Evolutionary conservation across 2,329 filamentous ascomycete genomes (phyloP), one percentile per base, ranked within the genome.

Genomic region (Talaromyces pinophilus): DNA sequence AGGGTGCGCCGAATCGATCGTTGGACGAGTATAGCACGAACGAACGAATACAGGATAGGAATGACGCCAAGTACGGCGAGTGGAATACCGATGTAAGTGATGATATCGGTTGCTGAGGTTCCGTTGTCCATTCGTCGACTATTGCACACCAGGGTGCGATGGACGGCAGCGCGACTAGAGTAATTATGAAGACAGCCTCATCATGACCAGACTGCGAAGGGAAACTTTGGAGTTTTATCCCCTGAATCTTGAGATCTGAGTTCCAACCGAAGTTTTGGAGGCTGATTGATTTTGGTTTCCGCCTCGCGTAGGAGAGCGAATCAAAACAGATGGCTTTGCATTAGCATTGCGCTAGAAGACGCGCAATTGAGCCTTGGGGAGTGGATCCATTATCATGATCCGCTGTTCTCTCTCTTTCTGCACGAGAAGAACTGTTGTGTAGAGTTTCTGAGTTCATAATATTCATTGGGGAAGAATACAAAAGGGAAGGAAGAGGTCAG

Each of bases 41-140:
- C 78, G 22, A 85, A 88, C 72, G 89, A 90, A 78, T 89, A 90
- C 52, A 90, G 79, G 61, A 90, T 90, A 0, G 88, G 88, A 5
- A 89, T 79, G 25, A 89, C 84, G 52, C 85, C 85, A 1, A 88
- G 75, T 1, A 88, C 82, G 1, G 84, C 86, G 19, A 89, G 78
- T 1, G 87, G 87, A 2, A 89, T 78, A 70, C 84, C 84, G 46
- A 86, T 82, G 66, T 84, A 85, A 28, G 84, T 86, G 74, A 86
- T 86, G 66, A 86, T 82, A 68, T 86, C 81, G 10, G 80, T 77
- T 48, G 82, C 30, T 28, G 64, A 66, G 30, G 50, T 38, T 40
- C 64, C 59, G 50, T 55, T 61, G 44, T 62, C 50, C 64, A 66
- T 66, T 54, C 15, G 35, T 48, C 40, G 22, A 11, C 25, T 17